Evolutionary conservation across 73 alveolate genomes (phyloP).

Genomic region (Paramecium caudatum): DNA sequence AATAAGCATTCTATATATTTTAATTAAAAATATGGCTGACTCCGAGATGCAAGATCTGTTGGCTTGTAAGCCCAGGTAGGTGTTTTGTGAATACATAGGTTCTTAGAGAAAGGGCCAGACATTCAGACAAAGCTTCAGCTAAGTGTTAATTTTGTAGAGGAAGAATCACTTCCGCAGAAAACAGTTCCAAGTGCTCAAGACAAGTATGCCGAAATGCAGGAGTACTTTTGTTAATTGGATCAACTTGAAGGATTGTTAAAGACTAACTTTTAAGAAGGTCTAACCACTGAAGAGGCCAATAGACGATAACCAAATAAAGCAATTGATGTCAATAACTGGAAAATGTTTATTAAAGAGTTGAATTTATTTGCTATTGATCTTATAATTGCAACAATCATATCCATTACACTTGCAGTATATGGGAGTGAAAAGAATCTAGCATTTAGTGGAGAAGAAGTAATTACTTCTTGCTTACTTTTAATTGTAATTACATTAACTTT

Average conservation of each 20-base stretch:
- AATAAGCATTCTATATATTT: no score
- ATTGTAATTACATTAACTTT: conserved; percentile 26
- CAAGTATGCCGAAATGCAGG: conserved; percentile 62
- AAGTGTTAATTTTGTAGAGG: conserved; percentile 7
- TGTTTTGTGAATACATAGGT: conserved; percentile 32
- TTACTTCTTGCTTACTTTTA: not conserved
- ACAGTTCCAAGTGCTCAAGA: conserved; percentile 6
- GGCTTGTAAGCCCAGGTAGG: conserved; percentile 37
- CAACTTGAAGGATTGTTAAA: conserved; percentile 2
- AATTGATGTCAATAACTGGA: conserved; percentile 54
- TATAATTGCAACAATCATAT: conserved; percentile 10
- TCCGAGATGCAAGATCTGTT: conserved; percentile 20
- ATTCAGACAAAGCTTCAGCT: conserved; percentile 21
- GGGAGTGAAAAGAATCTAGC: conserved; percentile 29
- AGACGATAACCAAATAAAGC: not conserved
- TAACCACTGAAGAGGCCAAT: conserved; percentile 1
- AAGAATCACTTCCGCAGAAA: not conserved
- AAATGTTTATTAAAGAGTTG: conserved; percentile 46
- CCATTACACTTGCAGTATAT: conserved; percentile 32
- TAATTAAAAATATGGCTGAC: not conserved
- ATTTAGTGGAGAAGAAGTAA: conserved; percentile 29
- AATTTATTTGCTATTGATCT: conserved; percentile 58
- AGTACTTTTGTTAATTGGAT: conserved; percentile 50
- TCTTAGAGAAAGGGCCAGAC: conserved; percentile 54
- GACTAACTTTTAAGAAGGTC: conserved; percentile 9